These are phyloP conservation scores for Aspergillus affinis DNA, from an alignment of 495 filamentous ascomycete species.

Conservation along the genomic window DNA sequence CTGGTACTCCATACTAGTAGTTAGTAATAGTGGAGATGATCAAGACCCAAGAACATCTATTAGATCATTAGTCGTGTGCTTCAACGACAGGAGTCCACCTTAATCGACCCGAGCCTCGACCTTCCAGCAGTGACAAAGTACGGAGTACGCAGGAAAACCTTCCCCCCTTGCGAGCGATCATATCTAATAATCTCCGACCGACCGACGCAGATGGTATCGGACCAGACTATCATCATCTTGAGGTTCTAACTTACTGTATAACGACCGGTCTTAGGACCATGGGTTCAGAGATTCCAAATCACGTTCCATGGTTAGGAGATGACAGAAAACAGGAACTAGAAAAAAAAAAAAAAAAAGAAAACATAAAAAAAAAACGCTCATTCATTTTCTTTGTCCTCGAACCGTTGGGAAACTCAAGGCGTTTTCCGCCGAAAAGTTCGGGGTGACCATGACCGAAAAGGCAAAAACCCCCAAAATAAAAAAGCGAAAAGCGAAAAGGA, in stretches of 20 bases:
- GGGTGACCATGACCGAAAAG: slow-evolving; percentile 5
- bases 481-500: background rate
- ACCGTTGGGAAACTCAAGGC: background rate
- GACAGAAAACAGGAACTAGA: background rate
- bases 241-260: background rate
- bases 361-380: background rate
- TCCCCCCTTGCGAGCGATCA: background rate
- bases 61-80: slow-evolving; percentile 2
- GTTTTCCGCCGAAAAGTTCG: slow-evolving; percentile 7
- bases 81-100: background rate
- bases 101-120: slow-evolving; percentile 2
- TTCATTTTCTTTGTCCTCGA: background rate
- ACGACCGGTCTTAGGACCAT: background rate
- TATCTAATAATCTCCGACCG: background rate
- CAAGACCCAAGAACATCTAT: slow-evolving; percentile 6
- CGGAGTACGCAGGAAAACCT: background rate
- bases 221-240: background rate
- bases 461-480: too few relatives aligned
- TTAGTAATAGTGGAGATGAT: background rate
- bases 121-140: background rate
- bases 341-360: background rate
- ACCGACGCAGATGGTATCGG: background rate
- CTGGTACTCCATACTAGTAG: background rate
- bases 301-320: background rate
- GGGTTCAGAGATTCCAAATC: slow-evolving; percentile 1